Percentiles rank a stretch among this genome's conserved stretches.
phyloP scores from a whole-genome alignment of 805 yeast genomes.

The Phaffomyces thermotolerans region DNA sequence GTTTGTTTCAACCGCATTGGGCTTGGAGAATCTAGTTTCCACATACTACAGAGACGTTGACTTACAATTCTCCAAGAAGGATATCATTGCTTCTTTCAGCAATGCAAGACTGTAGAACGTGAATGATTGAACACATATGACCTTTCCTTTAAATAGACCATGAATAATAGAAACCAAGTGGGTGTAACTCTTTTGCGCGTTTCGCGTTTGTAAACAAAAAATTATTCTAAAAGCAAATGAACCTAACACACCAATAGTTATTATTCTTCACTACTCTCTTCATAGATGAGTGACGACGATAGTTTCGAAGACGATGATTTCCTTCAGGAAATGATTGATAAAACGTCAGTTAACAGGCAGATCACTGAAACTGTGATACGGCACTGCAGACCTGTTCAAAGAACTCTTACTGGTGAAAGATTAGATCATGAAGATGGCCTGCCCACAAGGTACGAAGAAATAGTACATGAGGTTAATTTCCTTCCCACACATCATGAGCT shows the following conservation, averaged over 20 bases:
- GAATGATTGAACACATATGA: not conserved
- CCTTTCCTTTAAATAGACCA: too few species aligned
- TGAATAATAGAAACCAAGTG: too few species aligned
- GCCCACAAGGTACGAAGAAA: slow-evolving; percentile 29
- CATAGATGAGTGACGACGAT: slow-evolving; percentile 9
- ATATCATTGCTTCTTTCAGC: slow-evolving; percentile 48
- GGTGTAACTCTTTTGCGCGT: not conserved
- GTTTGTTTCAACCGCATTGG: slow-evolving; percentile 47
- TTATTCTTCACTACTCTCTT: not conserved
- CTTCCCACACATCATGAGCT: slow-evolving; percentile 47
- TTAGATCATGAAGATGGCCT: slow-evolving; percentile 12
- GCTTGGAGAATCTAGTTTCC: slow-evolving; percentile 48
- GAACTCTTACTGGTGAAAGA: slow-evolving; percentile 27
- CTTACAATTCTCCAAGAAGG: slow-evolving; percentile 44
- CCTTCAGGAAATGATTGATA: slow-evolving; percentile 18
- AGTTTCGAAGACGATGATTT: slow-evolving; percentile 26
- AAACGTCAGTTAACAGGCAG: slow-evolving; percentile 26
- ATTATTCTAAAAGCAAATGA: not conserved
- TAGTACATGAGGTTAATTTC: slow-evolving; percentile 27
- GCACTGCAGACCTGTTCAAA: slow-evolving; percentile 27
- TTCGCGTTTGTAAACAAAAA: slow-evolving; percentile 3
- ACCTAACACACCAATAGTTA: not conserved
- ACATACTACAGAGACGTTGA: slow-evolving; percentile 46
- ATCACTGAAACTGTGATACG: slow-evolving; percentile 25
- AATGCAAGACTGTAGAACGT: slow-evolving; percentile 15